A percentile compares a stretch with the other conserved stretches of the same genome.
Conservation (phyloP, 2,329 filamentous ascomycete genomes). For the Zymoseptoria brevis region DNA sequence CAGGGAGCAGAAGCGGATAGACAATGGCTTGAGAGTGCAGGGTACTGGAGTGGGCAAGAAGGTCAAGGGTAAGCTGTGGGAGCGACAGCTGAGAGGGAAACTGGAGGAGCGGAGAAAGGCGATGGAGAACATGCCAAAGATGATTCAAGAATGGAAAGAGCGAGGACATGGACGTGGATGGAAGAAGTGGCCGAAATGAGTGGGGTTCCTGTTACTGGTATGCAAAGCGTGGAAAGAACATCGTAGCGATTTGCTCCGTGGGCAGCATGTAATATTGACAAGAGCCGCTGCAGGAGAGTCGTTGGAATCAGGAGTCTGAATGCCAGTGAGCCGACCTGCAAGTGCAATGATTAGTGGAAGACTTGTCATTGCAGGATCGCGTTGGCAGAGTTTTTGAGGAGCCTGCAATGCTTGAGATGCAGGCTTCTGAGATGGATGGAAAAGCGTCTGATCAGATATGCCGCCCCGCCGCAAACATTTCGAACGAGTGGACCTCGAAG, state of each 20-base stretch:
- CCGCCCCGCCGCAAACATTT: no score
- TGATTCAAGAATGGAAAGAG: constrained; percentile 90
- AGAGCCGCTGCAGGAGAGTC: neutral
- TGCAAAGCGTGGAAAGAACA: neutral
- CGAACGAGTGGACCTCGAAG: no score
- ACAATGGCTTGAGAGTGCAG: constrained; percentile 76
- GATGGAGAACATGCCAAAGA: constrained; percentile 88
- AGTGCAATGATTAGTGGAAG: no score
- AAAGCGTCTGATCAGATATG: no score
- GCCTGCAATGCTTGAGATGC: no score
- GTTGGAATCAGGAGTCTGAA: no score
- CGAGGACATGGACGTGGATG: constrained; percentile 69
- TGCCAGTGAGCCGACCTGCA: no score
- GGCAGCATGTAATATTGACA: neutral
- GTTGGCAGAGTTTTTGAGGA: no score
- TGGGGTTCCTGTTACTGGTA: neutral
- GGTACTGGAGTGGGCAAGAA: constrained; percentile 79
- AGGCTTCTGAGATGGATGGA: no score
- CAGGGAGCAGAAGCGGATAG: constrained; percentile 62
- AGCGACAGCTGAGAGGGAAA: constrained; percentile 73
- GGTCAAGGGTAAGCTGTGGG: constrained; percentile 93
- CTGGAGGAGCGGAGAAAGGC: constrained; percentile 85
- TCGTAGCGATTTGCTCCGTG: no score
- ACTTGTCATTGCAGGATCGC: no score
- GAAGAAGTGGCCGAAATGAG: constrained; percentile 60